Percentiles rank a stretch among this genome's conserved stretches.
Evolutionary conservation across 192 early-diverging fungal species (phyloP).

Genomic region (Coemansia sp.): DNA sequence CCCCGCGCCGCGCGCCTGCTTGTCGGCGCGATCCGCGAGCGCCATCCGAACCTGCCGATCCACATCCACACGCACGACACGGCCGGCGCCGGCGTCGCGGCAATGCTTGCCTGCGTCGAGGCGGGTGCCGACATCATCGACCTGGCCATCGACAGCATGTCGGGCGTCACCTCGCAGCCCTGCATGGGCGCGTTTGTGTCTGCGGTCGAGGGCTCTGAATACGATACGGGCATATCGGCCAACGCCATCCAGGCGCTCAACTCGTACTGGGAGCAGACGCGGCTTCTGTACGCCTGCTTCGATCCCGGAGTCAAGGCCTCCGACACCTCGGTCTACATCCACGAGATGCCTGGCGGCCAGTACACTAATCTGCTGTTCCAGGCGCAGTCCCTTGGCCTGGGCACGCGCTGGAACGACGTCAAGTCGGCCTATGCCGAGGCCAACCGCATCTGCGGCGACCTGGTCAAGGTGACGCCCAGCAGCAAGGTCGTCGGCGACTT

Average conservation of each 20-base stretch:
- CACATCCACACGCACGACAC: constrained; percentile 98
- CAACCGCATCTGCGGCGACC: constrained; percentile 89
- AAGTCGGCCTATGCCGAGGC: constrained; percentile 88
- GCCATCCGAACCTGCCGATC: constrained; percentile 87
- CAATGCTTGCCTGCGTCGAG: constrained; percentile 87
- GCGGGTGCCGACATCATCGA: constrained; percentile 95
- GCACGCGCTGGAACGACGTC: constrained; percentile 90
- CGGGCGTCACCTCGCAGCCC: constrained; percentile 93
- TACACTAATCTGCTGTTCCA: constrained; percentile 99
- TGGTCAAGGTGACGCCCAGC: constrained; percentile 97
- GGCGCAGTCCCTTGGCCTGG: constrained; percentile 88
- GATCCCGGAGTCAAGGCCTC: constrained; percentile 85
- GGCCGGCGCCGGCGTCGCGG: constrained; percentile 93
- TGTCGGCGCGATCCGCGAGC: constrained; percentile 80
- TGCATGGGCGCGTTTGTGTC: constrained; percentile 93
- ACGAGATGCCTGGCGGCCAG: constrained; percentile 98
- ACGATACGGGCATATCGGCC: constrained; percentile 81
- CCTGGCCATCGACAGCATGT: constrained; percentile 90
- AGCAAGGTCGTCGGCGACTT: constrained; percentile 98
- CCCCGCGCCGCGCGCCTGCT: constrained; percentile 83
- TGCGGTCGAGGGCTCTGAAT: constrained; percentile 72
- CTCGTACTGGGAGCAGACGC: constrained; percentile 95
- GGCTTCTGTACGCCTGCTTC: constrained; percentile 94
- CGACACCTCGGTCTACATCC: constrained; percentile 90
- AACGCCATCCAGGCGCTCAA: constrained; percentile 82